These are phyloP conservation scores for Psilocybe tampanensis DNA, from an alignment of 768 basidiomycete genomes.

Conservation along the genomic window DNA sequence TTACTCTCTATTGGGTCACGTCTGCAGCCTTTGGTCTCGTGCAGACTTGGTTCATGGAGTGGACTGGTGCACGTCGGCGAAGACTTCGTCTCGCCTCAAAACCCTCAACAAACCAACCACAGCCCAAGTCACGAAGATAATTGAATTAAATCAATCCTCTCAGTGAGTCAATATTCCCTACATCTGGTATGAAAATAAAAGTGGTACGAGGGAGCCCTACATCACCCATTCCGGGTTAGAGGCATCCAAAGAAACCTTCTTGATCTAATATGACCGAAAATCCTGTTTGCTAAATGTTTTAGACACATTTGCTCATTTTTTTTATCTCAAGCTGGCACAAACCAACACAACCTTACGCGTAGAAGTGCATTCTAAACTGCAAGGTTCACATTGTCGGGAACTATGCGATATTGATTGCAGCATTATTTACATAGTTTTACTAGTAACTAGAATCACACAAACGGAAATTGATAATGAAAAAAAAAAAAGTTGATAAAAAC, in stretches of 20 bases:
- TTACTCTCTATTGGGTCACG: constrained; percentile 77
- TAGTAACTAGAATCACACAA: constrained; percentile 5
- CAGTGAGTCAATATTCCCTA: constrained; percentile 24
- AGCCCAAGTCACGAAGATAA: not conserved
- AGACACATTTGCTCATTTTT: not conserved
- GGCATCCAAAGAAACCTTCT: constrained; percentile 68
- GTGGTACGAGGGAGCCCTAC: constrained; percentile 73
- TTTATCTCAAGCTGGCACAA: not conserved
- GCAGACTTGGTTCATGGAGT: constrained; percentile 77
- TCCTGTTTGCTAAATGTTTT: not conserved
- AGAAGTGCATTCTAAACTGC: not conserved
- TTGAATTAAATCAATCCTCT: not conserved
- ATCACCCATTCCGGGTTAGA: constrained; percentile 32
- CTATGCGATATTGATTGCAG: not conserved
- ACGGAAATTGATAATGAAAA: not conserved
- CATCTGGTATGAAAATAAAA: constrained; percentile 66
- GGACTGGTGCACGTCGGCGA: constrained; percentile 51
- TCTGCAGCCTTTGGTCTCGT: constrained; percentile 75
- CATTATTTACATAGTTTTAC: constrained; percentile 1
- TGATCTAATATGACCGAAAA: constrained; percentile 89
- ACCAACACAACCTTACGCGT: not conserved
- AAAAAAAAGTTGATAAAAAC: not conserved
- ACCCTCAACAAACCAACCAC: not conserved
- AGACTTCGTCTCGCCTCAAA: constrained; percentile 16
- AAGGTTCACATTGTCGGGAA: not conserved